Evolutionary conservation across 1,284 basidiomycete genomes (phyloP), one percentile per base, ranked within the genome.

Genomic region (Sanghuangporus weigelae): DNA sequence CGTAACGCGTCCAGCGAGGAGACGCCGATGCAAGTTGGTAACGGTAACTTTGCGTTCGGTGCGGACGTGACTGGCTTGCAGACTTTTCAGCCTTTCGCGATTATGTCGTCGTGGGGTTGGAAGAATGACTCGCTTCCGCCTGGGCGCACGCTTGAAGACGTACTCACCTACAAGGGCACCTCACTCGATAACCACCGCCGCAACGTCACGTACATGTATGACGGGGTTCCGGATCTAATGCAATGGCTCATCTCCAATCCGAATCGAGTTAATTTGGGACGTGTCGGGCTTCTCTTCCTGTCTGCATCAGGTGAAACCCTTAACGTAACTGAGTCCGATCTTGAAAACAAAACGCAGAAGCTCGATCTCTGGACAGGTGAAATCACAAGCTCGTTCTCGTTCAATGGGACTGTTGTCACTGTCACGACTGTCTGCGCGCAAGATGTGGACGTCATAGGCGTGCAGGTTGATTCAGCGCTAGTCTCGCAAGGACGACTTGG

Each of bases 21-120:
- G 35, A 84, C 84, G 2, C 84, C 84, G 5, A 78, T 85, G 75
- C 84, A 85, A 70, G 76, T 85, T 56, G 84, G 84, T 8, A 86
- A 85, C 70, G 84, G 84, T 12, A 81, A 82, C 70, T 85, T 86
- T 67, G 84, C 83, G 4, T 85, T 86, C 67, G 82, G 82, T 16
- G 79, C 81, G 16, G 84, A 85, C 70, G 71, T 84, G 11, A 84
- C 84, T 0, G 82, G 82, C 10, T 75, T 85, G 21, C 84, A 85
- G 71, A 84, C 83, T 0, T 79, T 84, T 70, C 75, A 77, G 46
- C 82, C 83, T 6, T 85, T 78, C 71, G 79, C 79, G 10, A 84
- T 77, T 64, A 77, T 86, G 75, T 81, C 83, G 5, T 80, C 79
- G 16, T 85, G 84, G 84, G 83, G 80, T 1, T 85, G 82, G 82